Evolutionary conservation across 2,329 filamentous ascomycete species (phyloP).

Genomic region (Penicillium brasilianum): DNA sequence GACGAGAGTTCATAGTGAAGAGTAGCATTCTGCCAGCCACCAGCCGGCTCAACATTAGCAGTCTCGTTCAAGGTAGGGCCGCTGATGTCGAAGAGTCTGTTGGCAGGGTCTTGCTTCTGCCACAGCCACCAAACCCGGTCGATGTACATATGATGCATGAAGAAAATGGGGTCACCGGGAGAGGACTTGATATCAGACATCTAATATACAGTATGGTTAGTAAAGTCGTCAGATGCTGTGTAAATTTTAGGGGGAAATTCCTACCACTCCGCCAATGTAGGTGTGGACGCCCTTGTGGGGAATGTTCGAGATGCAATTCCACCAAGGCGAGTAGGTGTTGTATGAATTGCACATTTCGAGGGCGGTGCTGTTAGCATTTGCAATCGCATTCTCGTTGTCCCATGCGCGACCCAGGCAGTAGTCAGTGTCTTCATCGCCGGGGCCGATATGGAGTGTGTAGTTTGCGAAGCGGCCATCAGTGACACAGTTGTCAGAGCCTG

Average conservation of each 20-base stretch:
- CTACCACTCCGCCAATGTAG: neutral
- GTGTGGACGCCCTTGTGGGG: too few species aligned
- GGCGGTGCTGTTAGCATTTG: too few species aligned
- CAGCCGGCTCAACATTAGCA: neutral
- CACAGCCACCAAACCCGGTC: constrained; percentile 2
- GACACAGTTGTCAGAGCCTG: too few species aligned
- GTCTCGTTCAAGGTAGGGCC: neutral
- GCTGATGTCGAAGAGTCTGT: neutral
- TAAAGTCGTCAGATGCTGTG: neutral
- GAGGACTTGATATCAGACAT: neutral
- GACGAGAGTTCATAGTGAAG: neutral
- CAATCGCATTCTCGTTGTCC: too few species aligned
- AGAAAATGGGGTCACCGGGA: neutral
- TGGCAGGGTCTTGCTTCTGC: constrained; percentile 1
- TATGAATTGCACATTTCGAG: too few species aligned
- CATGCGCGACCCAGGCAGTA: too few species aligned
- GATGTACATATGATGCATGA: constrained; percentile 5
- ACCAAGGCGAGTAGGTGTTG: too few species aligned
- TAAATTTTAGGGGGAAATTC: neutral
- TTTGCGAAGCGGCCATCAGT: too few species aligned
- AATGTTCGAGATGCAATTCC: too few species aligned
- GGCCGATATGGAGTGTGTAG: too few species aligned
- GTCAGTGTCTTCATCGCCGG: too few species aligned
- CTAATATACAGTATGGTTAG: too few species aligned
- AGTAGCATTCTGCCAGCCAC: neutral